Evolutionary conservation across 345 rosid species (phyloP).

Genomic region (Heritiera littoralis): DNA sequence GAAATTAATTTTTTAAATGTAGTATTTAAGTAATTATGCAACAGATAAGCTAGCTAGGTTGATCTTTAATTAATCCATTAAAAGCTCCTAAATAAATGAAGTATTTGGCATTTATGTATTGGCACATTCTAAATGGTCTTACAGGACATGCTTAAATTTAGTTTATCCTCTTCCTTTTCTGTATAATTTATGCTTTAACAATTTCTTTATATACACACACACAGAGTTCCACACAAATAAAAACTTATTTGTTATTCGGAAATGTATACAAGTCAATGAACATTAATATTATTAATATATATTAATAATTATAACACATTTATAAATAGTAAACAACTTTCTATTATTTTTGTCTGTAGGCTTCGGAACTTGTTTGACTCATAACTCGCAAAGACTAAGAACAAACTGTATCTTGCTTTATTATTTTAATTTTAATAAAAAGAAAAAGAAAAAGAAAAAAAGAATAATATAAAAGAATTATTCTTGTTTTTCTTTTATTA

Average conservation of each 20-base stretch:
- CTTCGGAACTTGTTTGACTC: neutral
- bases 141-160: neutral
- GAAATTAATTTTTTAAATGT: neutral
- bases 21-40: neutral
- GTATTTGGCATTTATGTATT: neutral
- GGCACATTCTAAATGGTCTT: neutral
- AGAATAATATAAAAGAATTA: no score
- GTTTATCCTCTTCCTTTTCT: neutral
- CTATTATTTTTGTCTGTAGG: neutral
- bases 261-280: conserved; percentile 2
- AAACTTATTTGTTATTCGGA: neutral
- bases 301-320: neutral
- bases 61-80: neutral
- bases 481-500: no score
- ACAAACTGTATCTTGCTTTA: neutral
- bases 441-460: no score
- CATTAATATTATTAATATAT: neutral
- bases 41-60: conserved; percentile 3
- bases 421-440: no score
- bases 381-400: neutral
- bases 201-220: neutral
- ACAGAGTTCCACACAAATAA: no score
- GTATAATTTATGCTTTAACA: no score
- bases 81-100: neutral
- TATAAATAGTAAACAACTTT: neutral